phyloP scores from a whole-genome alignment of 257 asterid genomes.

The Jacaranda copaia region DNA sequence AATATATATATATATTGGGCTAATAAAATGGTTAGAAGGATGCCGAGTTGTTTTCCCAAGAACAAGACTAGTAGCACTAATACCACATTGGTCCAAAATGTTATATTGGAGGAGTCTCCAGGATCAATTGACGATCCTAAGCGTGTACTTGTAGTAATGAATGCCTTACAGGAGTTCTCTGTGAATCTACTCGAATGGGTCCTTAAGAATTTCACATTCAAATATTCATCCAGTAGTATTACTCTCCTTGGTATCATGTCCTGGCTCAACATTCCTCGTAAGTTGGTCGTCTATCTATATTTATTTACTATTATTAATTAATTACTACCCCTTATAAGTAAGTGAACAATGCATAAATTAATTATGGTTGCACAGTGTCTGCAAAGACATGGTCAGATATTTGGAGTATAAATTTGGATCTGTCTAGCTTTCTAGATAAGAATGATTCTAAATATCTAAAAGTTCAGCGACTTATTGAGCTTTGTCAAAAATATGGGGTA shows the following conservation, averaged over 20 bases:
- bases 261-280: conserved; percentile 67
- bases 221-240: conserved; percentile 45
- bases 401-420: conserved; percentile 52
- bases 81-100: too few species aligned
- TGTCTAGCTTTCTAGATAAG: conserved; percentile 41
- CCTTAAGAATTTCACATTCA: conserved; percentile 53
- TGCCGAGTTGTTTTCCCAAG: too few species aligned
- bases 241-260: conserved; percentile 65
- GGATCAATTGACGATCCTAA: conserved; percentile 32
- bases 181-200: conserved; percentile 69
- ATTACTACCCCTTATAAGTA: neutral
- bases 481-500: conserved; percentile 68
- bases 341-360: neutral
- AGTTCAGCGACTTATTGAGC: conserved; percentile 53
- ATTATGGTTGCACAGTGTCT: conserved; percentile 46
- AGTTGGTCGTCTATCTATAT: neutral
- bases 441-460: conserved; percentile 62
- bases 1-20: too few species aligned
- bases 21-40: too few species aligned
- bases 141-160: too few species aligned
- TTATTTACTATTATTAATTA: neutral
- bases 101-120: conserved; percentile 30
- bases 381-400: conserved; percentile 64
- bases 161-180: conserved; percentile 27
- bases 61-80: too few species aligned